A percentile compares a stretch with the other conserved stretches of the same genome.
Evolutionary conservation across 768 basidiomycete genomes (phyloP).

Genomic region (Serendipita sp.): DNA sequence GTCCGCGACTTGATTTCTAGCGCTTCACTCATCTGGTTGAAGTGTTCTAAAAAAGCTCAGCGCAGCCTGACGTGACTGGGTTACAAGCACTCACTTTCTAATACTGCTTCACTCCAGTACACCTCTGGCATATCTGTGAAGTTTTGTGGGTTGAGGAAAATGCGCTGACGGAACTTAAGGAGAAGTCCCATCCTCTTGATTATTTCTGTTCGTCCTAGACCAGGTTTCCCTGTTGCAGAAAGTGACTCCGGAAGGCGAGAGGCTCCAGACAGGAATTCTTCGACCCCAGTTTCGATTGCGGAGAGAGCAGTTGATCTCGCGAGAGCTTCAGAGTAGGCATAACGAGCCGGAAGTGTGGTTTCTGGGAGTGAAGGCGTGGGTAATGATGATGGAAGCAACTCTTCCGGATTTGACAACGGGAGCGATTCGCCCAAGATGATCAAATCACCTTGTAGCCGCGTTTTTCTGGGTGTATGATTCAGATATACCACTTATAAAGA

Average conservation of each 20-base stretch:
- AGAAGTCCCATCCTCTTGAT: conserved; percentile 86
- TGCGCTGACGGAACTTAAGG: conserved; percentile 79
- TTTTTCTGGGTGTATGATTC: conserved; percentile 34
- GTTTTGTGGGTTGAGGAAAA: conserved; percentile 80
- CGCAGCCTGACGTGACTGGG: background rate
- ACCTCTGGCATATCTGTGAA: conserved; percentile 82
- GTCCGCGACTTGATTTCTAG: conserved; percentile 76
- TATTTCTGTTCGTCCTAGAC: conserved; percentile 60
- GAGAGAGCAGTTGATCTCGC: conserved; percentile 79
- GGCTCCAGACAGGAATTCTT: conserved; percentile 69
- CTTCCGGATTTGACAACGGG: conserved; percentile 34
- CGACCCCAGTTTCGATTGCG: conserved; percentile 69
- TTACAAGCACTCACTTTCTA: conserved; percentile 43
- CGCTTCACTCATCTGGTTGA: conserved; percentile 69
- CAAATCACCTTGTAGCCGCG: conserved; percentile 78
- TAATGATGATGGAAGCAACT: conserved; percentile 20
- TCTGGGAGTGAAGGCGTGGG: conserved; percentile 30
- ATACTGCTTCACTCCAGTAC: conserved; percentile 85
- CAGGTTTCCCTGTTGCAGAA: conserved; percentile 66
- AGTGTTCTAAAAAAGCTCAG: conserved; percentile 37
- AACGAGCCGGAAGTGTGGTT: conserved; percentile 67
- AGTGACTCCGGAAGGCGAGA: conserved; percentile 61
- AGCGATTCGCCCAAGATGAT: conserved; percentile 69
- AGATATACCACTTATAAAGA: background rate
- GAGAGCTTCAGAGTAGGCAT: conserved; percentile 81